A percentile compares a stretch with the other conserved stretches of the same genome.
phyloP scores from a whole-genome alignment of 176 grass and related monocot genomes.

The Metroxylon sagu region DNA sequence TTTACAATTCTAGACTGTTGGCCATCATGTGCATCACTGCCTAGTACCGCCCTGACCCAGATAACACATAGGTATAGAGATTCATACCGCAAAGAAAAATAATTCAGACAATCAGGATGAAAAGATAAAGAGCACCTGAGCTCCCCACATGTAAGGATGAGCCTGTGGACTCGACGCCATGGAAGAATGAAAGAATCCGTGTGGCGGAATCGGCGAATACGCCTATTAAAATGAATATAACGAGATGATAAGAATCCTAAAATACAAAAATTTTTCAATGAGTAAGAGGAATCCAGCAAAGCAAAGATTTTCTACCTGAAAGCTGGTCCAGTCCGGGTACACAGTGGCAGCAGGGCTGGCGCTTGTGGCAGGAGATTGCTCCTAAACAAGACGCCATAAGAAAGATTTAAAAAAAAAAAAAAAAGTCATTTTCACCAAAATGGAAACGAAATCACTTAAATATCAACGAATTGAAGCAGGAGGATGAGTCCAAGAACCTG shows the following conservation, averaged over 20 bases:
- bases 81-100: not conserved
- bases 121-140: constrained; percentile 43
- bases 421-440: constrained; percentile 1
- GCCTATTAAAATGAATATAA: constrained; percentile 33
- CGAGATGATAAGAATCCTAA: not conserved
- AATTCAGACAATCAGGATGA: constrained; percentile 1
- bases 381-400: constrained; percentile 37
- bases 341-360: constrained; percentile 33
- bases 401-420: too few species aligned
- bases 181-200: constrained; percentile 70
- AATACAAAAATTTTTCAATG: not conserved
- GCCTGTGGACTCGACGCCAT: constrained; percentile 67
- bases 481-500: constrained; percentile 18
- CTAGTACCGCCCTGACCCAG: not conserved
- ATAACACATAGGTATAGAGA: not conserved
- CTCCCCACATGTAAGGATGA: constrained; percentile 98
- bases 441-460: not conserved
- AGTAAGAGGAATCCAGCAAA: not conserved
- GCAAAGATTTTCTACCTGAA: constrained; percentile 47
- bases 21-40: not conserved
- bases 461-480: not conserved
- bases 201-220: constrained; percentile 84
- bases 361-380: constrained; percentile 50
- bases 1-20: not conserved
- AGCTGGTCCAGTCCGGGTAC: constrained; percentile 84